Base-by-base conservation (phyloP, 108 stramenopile species). In the Nitzschia inconspicua region DNA sequence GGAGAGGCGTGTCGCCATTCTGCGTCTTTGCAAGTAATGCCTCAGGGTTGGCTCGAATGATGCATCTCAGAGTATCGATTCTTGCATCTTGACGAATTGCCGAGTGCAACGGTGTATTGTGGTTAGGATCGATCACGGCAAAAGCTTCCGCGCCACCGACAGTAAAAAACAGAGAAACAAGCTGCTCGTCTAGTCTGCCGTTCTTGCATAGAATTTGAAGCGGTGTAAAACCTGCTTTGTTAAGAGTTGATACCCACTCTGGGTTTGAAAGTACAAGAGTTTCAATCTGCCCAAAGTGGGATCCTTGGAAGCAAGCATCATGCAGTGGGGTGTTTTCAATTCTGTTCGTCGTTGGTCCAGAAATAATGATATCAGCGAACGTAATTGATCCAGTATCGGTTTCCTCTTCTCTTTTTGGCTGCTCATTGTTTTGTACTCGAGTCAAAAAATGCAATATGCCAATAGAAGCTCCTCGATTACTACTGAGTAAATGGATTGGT, bases 61-160 rank as follows among this genome's bases (percentile, higher is more conserved):
- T 23, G 16, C 69, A 72, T 16, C 41, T 32, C 3, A 80, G 29
- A 4, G 71, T 51, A 13, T 39, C 66, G 1, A 76, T 29, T 44
- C 61, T 49, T 4, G 62, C 65, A 20, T 67, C 71, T 40, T 69
- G 52, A 1, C 71, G 70, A 44, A 75, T 65, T 25, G 74, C 79
- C 9, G 79, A 76, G 51, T 80, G 79, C 22, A 80, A 48, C 9
- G 79, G 74, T 8, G 79, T 80, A 42, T 80, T 75, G 7, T 75
- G 75, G 6, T 44, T 60, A 10, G 51, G 42, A 34, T 80, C 79
- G 24, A 57, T 57, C 6, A 68, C 67, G 0, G 63, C 35, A 49
- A 75, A 80, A 4, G 68, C 49, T 29, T 65, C 66, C 4, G 79
- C 63, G 14, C 79, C 79, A 14, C 75, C 69, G 18, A 76, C 55